phyloP scores from a whole-genome alignment of 495 filamentous ascomycete genomes.

The Emericellopsis terricola region DNA sequence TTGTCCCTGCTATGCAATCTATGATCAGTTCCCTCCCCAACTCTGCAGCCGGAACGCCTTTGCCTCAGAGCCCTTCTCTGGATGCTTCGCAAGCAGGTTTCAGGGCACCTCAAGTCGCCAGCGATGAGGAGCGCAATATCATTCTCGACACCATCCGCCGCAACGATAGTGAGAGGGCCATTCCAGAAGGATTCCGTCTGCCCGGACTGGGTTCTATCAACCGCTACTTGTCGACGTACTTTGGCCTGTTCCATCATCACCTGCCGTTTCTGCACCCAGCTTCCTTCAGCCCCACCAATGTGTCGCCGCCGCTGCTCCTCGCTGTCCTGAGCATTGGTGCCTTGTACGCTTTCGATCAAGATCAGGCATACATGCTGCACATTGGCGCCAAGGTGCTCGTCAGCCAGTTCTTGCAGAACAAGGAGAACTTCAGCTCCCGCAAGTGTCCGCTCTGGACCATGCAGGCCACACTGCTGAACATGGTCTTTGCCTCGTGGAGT shows the following conservation, averaged over 20 bases:
- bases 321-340: slow-evolving; percentile 92
- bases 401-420: slow-evolving; percentile 92
- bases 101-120: slow-evolving; percentile 46
- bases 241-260: slow-evolving; percentile 92
- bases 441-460: slow-evolving; percentile 97
- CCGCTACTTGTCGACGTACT: slow-evolving; percentile 85
- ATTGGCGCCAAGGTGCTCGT: slow-evolving; percentile 93
- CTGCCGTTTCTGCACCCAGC: slow-evolving; percentile 90
- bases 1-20: slow-evolving; percentile 44
- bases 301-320: slow-evolving; percentile 66
- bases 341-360: slow-evolving; percentile 90
- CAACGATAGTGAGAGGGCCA: slow-evolving; percentile 61
- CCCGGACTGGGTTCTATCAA: slow-evolving; percentile 65
- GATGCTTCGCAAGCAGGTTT: slow-evolving; percentile 48
- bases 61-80: slow-evolving; percentile 49
- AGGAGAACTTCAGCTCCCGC: slow-evolving; percentile 96
- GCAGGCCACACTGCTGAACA: slow-evolving; percentile 90
- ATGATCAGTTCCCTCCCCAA: slow-evolving; percentile 50
- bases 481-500: slow-evolving; percentile 99
- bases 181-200: slow-evolving; percentile 77
- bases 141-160: slow-evolving; percentile 72
- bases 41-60: slow-evolving; percentile 59
- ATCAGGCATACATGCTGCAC: slow-evolving; percentile 89
- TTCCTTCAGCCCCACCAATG: slow-evolving; percentile 65
- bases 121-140: slow-evolving; percentile 63